Evolutionary conservation across 495 filamentous ascomycete genomes (phyloP), one percentile per base, ranked within the genome.

Genomic region (Cudoniella acicularis): DNA sequence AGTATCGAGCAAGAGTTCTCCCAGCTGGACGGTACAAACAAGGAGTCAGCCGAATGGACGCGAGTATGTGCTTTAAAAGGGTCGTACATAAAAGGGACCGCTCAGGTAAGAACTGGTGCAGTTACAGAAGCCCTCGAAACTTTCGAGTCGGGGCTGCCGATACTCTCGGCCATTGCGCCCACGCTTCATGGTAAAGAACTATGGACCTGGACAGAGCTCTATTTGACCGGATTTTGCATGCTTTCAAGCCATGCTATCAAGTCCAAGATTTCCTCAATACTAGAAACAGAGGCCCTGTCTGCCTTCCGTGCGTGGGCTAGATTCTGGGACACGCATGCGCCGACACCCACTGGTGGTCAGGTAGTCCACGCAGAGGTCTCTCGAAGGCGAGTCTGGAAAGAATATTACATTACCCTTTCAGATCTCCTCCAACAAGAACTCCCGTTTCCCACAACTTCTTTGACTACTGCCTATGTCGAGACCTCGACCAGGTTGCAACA

Each of bases 31-130:
- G 65, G 62, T n/a, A 73, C 74, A 1, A 77, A 73, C 0, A 74
- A 76, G 23, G 62, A 71, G 11, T 70, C 81, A 11, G 79, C 84
- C 3, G 79, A 83, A 62, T 96, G 90, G 90, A 88, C 88, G 4
- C 83, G 84, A 52, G 85, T 91, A 3, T 95, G 90, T 70, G 79
- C 87, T 18, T 77, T 93, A 9, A 94, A 92, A 69, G 84, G 83
- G 40, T 80, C 82, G 30, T 95, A 88, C 62, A 75, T 96, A 40
- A 86, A 86, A 69, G 89, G 90, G 50, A 76, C 82, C 60, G 84
- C 85, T n/a, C 82, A 89, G 63, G 80, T 81, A 43, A 78, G 75
- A 40, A 77, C 75, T n/a, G 72, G 77, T 1, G 73, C 74, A 36
- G 68, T 75, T 22, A 64, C 72, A 2, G 85, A 86, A 23, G 88